A percentile compares a stretch with the other conserved stretches of the same genome.
phyloP scores from a whole-genome alignment of 2,329 filamentous ascomycete species.

The Talaromyces sp. region DNA sequence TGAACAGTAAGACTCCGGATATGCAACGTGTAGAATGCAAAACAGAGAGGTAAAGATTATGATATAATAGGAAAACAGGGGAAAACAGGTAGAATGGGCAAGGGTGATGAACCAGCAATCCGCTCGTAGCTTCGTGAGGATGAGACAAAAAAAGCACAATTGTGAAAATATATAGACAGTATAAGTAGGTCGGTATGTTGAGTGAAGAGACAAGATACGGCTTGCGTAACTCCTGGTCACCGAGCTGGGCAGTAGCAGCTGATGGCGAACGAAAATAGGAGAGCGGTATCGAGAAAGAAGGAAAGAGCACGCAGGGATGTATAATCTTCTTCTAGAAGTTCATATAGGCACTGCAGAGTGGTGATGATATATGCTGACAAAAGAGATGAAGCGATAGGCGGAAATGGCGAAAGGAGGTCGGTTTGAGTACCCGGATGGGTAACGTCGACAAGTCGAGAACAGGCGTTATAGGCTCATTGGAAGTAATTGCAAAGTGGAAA shows the following conservation, averaged over 20 bases:
- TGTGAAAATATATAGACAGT: constrained; percentile 23
- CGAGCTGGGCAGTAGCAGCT: constrained; percentile 20
- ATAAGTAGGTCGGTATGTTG: constrained; percentile 16
- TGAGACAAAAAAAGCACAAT: constrained; percentile 23
- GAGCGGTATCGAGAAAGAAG: constrained; percentile 20
- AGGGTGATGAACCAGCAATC: constrained; percentile 23
- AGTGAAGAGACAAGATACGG: constrained; percentile 22
- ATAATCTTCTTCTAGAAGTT: constrained; percentile 24
- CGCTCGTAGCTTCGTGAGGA: constrained; percentile 20
- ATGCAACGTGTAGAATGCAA: constrained; percentile 20
- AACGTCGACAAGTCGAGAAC: constrained; percentile 34
- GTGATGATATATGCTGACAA: constrained; percentile 27
- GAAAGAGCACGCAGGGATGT: constrained; percentile 20
- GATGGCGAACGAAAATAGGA: constrained; percentile 15
- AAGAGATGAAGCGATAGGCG: constrained; percentile 26
- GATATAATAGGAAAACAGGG: constrained; percentile 28
- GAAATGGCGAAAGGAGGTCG: constrained; percentile 27
- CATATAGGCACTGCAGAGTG: constrained; percentile 28
- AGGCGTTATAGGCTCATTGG: constrained; percentile 43
- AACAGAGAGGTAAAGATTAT: constrained; percentile 29
- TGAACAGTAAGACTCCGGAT: constrained; percentile 20
- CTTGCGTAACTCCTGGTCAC: constrained; percentile 18
- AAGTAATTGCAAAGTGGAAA: constrained; percentile 23
- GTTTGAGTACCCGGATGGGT: constrained; percentile 26
- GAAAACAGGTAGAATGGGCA: constrained; percentile 23